A percentile compares a stretch with the other conserved stretches of the same genome.
These are phyloP conservation scores for Trichosporon faecale DNA, from an alignment of 1,284 basidiomycete genomes.

Conservation along the genomic window DNA sequence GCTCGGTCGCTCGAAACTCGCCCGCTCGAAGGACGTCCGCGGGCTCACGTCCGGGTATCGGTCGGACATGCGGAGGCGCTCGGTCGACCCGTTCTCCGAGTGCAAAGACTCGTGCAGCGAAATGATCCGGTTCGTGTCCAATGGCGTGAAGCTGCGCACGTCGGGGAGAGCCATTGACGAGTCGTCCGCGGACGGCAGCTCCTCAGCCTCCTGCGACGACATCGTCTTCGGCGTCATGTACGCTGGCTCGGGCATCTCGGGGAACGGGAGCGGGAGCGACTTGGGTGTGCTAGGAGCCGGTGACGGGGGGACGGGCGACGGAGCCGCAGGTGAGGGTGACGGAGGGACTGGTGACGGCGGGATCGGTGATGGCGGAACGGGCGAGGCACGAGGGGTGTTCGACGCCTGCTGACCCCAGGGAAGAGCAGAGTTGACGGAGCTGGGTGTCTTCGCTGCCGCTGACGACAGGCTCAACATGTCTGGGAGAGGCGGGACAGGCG, in stretches of 20 bases:
- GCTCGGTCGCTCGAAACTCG: not conserved
- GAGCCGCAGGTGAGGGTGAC: too few relatives aligned
- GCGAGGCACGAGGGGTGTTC: not conserved
- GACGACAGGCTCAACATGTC: constrained; percentile 1
- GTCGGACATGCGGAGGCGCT: not conserved
- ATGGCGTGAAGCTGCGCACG: not conserved
- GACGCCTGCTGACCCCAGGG: constrained; percentile 3
- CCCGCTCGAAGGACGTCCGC: not conserved
- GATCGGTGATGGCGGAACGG: not conserved
- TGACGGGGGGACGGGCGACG: not conserved
- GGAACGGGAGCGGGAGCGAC: not conserved
- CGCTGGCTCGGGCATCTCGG: not conserved
- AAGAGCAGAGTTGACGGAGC: not conserved
- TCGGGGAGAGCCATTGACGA: constrained; percentile 1
- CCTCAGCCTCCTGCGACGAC: not conserved
- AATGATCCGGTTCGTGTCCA: not conserved
- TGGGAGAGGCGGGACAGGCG: not conserved
- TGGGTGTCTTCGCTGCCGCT: not conserved
- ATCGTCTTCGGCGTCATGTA: constrained; percentile 4
- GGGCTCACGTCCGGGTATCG: not conserved
- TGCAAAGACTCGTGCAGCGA: not conserved
- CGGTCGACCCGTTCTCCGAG: not conserved
- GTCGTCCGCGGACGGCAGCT: not conserved
- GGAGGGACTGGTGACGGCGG: not conserved
- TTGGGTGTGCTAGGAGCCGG: not conserved